Evolutionary conservation across 83 land plant genomes (phyloP), one percentile per base, ranked within the genome.

Genomic region (Picea engelmannii): DNA sequence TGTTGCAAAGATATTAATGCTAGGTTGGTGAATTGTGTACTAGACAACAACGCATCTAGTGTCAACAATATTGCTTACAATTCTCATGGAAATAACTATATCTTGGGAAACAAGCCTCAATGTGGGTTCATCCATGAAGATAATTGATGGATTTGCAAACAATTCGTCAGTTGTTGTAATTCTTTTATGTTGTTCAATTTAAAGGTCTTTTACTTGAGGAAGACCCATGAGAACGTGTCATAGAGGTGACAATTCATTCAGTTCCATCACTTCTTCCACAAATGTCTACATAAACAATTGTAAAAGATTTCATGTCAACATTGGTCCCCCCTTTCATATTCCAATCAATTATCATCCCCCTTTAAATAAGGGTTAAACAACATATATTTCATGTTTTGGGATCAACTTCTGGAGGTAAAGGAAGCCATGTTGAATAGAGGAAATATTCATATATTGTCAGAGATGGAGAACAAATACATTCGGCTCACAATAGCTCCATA

Each of bases 401-500:
- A 25, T 75, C 55, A 59, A 82, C 38, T 21, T 82, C 6, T n/a
- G 83, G 38, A 55, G 83, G 83, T 1, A 82, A 47, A 12, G 67
- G 83, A 17, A 75, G 66, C 83, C 83, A 82, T 61, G 66, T 67
- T 38, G 47, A 82, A 67, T 60, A 82, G 27, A 38, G 64, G 3
- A 75, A 55, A 25, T 65, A 73, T 62, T 82, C 83, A 20, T 73
- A 55, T 12, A 82, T 58, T 18, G 67, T 75, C 10, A 82, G 0
- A 20, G 0, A 82, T 61, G 83, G 79, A n/a, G 78, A 74, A 44
- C 75, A 79, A 24, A 31, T 75, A 82, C 79, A 38, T 77, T 25
- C 9, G 75, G 63, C 63, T 82, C 58, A 62, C 78, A 73, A 55
- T 61, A 82, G 16, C 79, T 67, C 1, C 79, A 60, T 38, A 82